A percentile compares a stretch with the other conserved stretches of the same genome.
phyloP scores from a whole-genome alignment of 1,284 basidiomycete genomes.

The Laetiporus sulphureus region DNA sequence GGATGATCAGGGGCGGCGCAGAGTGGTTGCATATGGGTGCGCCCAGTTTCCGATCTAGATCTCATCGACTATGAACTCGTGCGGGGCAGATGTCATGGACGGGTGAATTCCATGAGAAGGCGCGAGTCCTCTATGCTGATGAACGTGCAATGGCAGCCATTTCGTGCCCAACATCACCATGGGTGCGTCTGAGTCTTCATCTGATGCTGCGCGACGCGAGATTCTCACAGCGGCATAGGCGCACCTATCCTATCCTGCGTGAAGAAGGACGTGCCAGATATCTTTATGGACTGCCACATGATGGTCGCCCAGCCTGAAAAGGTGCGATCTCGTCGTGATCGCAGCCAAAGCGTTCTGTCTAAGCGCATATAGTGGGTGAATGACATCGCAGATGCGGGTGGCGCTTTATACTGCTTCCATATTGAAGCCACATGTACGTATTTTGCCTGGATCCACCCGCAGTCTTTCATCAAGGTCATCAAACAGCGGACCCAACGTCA shows the following conservation, averaged over 20 bases:
- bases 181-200: constrained; percentile 43
- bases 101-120: constrained; percentile 48
- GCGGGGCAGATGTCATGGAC: constrained; percentile 86
- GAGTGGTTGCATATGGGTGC: constrained; percentile 96
- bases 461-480: constrained; percentile 73
- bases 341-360: neutral
- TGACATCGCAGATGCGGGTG: constrained; percentile 93
- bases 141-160: constrained; percentile 48
- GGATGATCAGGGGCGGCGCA: constrained; percentile 88
- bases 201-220: constrained; percentile 8
- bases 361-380: constrained; percentile 85
- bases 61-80: constrained; percentile 3
- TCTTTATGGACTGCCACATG: constrained; percentile 99
- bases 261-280: constrained; percentile 84
- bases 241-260: constrained; percentile 88
- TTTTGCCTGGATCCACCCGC: constrained; percentile 51
- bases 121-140: constrained; percentile 12
- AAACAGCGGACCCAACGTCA: constrained; percentile 60
- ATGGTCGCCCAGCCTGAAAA: constrained; percentile 95
- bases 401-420: constrained; percentile 95
- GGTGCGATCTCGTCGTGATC: constrained; percentile 34
- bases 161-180: constrained; percentile 99
- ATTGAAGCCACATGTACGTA: constrained; percentile 87
- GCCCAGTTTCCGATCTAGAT: constrained; percentile 18
- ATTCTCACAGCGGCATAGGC: constrained; percentile 40